phyloP scores from a whole-genome alignment of 2,329 filamentous ascomycete genomes.

The Penicillium sp. region DNA sequence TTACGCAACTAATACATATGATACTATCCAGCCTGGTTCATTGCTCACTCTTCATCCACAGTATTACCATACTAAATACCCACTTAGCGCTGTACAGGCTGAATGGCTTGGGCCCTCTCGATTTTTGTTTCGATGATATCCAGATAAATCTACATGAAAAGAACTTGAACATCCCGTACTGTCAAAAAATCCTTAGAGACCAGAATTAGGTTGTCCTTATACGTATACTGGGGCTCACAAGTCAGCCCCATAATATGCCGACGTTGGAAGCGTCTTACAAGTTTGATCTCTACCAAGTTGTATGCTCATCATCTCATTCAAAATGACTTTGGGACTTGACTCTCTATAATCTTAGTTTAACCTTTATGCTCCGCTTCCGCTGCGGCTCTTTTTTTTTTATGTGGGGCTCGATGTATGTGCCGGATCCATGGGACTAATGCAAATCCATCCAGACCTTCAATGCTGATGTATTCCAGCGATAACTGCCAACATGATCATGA shows the following conservation, averaged over 20 bases:
- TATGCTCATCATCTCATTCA: not conserved
- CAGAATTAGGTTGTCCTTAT: too few relatives aligned
- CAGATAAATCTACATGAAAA: not conserved
- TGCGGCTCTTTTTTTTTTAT: not conserved
- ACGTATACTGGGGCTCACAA: not conserved
- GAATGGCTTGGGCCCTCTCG: not conserved
- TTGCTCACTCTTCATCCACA: not conserved
- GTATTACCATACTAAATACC: not conserved
- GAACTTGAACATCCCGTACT: not conserved
- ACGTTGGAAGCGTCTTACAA: too few relatives aligned
- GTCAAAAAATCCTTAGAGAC: not conserved
- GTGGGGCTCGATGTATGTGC: not conserved
- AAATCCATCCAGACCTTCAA: not conserved
- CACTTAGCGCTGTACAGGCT: not conserved
- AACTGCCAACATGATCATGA: not conserved
- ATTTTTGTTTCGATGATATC: not conserved
- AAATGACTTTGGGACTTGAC: too few relatives aligned
- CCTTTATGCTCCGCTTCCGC: too few relatives aligned
- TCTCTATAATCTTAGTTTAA: too few relatives aligned
- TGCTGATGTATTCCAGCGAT: not conserved
- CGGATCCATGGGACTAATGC: not conserved
- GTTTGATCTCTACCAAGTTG: too few relatives aligned
- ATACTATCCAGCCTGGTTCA: not conserved
- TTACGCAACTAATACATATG: conserved; percentile 1
- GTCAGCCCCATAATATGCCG: not conserved